A percentile compares a stretch with the other conserved stretches of the same genome.
Conservation (phyloP, 192 early-diverging fungal species). For the Linderina pennispora region DNA sequence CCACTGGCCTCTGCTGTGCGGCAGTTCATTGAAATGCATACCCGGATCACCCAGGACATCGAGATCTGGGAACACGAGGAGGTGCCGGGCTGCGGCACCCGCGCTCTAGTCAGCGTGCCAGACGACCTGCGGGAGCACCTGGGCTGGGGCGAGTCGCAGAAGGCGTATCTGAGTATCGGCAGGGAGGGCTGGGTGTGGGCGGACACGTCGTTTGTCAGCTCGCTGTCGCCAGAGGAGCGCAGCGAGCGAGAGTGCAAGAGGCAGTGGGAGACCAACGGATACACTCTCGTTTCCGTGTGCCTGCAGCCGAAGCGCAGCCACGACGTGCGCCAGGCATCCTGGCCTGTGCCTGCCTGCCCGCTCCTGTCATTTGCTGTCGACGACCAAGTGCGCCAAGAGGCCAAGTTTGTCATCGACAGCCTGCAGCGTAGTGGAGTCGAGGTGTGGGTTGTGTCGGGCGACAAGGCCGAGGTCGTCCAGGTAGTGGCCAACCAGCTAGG, state of each 20-base stretch:
- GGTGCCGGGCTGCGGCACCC: slow-evolving; percentile 37
- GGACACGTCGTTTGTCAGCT: slow-evolving; percentile 48
- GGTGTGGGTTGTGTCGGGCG: slow-evolving; percentile 90
- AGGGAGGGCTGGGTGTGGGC: slow-evolving; percentile 61
- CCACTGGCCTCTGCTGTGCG: slow-evolving; percentile 72
- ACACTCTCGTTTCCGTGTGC: too few species aligned
- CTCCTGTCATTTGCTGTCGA: slow-evolving; percentile 70
- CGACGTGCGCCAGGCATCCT: too few species aligned
- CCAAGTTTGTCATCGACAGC: slow-evolving; percentile 59
- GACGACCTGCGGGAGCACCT: slow-evolving; percentile 7
- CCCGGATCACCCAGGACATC: not conserved
- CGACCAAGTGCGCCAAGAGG: slow-evolving; percentile 78
- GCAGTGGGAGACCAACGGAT: too few species aligned
- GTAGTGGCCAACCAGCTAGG: slow-evolving; percentile 73
- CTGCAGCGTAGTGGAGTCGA: slow-evolving; percentile 69
- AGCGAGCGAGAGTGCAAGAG: too few species aligned
- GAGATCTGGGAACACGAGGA: slow-evolving; percentile 26
- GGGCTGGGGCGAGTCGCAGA: slow-evolving; percentile 13
- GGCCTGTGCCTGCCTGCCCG: slow-evolving; percentile 50
- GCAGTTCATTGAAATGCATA: slow-evolving; percentile 45
- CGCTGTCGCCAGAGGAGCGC: slow-evolving; percentile 24
- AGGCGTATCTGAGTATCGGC: slow-evolving; percentile 54
- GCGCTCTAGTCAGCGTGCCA: slow-evolving; percentile 15
- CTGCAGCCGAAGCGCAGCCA: too few species aligned
- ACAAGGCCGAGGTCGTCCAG: slow-evolving; percentile 72